Evolutionary conservation across 164 flowering plant genomes (phyloP).

Genomic region (Piper longum): DNA sequence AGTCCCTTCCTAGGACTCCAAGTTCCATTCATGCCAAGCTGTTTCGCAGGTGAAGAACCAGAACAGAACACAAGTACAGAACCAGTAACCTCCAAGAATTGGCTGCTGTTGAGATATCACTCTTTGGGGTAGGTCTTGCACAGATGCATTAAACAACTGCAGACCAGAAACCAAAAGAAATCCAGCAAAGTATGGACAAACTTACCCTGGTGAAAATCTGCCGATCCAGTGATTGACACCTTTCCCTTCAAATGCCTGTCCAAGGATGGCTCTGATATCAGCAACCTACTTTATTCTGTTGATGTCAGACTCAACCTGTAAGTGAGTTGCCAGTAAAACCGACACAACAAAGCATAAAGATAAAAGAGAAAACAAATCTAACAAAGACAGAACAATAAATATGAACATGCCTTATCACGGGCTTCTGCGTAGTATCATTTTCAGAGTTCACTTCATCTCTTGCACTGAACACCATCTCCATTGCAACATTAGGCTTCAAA

Average conservation of each 20-base stretch:
- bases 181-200: background rate
- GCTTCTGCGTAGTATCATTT: slow-evolving; percentile 19
- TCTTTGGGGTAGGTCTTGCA: background rate
- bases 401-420: slow-evolving; percentile 44
- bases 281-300: slow-evolving; percentile 16
- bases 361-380: slow-evolving; percentile 2
- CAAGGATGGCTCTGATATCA: background rate
- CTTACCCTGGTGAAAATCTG: background rate
- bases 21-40: background rate
- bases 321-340: slow-evolving; percentile 3
- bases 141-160: background rate
- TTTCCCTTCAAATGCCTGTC: background rate
- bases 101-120: background rate
- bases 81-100: background rate
- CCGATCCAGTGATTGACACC: background rate
- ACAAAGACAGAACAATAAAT: background rate
- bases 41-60: background rate
- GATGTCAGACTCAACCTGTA: slow-evolving; percentile 39
- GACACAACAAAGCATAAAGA: slow-evolving; percentile 24
- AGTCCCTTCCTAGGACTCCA: background rate
- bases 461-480: slow-evolving; percentile 16
- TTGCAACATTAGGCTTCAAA: slow-evolving; percentile 38
- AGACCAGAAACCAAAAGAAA: background rate
- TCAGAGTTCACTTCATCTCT: slow-evolving; percentile 23
- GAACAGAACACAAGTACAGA: background rate